Conservation (phyloP, 2,329 filamentous ascomycete genomes). For the Ophiocordyceps robertsii region DNA sequence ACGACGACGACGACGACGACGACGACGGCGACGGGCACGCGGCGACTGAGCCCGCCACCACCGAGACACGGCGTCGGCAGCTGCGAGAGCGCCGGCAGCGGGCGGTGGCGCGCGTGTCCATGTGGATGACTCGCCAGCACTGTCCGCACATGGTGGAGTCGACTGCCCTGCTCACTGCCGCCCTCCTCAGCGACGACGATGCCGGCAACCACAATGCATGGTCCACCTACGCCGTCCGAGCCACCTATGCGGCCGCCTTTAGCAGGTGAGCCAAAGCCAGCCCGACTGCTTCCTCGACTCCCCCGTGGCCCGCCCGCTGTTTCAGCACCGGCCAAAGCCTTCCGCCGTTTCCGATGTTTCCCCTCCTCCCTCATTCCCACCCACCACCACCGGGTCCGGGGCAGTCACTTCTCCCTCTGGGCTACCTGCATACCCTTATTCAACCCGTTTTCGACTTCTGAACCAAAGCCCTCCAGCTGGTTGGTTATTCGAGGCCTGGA, state of each 20-base stretch:
- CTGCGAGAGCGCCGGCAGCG: slow-evolving; percentile 20
- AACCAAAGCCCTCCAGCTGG: no score
- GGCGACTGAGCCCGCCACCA: background rate
- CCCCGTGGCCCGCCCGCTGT: no score
- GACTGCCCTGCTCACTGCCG: slow-evolving; percentile 59
- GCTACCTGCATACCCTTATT: no score
- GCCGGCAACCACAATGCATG: slow-evolving; percentile 19
- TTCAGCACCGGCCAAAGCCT: no score
- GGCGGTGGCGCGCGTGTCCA: slow-evolving; percentile 44
- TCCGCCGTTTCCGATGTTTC: no score
- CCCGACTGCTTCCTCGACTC: no score
- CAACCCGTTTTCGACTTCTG: no score
- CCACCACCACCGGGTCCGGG: no score
- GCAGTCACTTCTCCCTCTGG: no score
- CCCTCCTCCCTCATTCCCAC: no score
- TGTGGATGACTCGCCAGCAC: slow-evolving; percentile 60
- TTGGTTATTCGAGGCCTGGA: no score
- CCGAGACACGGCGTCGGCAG: background rate
- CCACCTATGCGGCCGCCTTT: slow-evolving; percentile 63
- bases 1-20: background rate
- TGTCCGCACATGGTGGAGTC: slow-evolving; percentile 72
- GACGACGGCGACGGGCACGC: background rate
- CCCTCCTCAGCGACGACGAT: slow-evolving; percentile 48
- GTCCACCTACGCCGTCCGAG: slow-evolving; percentile 46
- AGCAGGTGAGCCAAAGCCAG: slow-evolving; percentile 41